These are phyloP conservation scores for Lachancea lanzarotensis DNA, from an alignment of 805 yeast genomes.

Conservation along the genomic window DNA sequence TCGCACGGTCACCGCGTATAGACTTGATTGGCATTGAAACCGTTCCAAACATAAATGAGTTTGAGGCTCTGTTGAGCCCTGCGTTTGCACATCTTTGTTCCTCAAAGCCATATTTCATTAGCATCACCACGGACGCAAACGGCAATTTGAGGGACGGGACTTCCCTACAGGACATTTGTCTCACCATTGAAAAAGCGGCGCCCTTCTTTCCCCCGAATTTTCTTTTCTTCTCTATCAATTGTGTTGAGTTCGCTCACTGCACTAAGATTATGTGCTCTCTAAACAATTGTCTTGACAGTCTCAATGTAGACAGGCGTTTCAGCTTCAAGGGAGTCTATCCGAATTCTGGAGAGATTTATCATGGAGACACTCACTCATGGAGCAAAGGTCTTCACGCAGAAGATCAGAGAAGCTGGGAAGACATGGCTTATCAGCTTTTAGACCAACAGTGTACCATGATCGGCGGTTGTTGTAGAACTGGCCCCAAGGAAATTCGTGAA, in stretches of 20 bases:
- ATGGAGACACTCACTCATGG: conserved; percentile 42
- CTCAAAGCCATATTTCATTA: conserved; percentile 35
- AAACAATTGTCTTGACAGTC: not conserved
- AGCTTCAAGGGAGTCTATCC: conserved; percentile 41
- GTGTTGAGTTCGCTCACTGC: conserved; percentile 2
- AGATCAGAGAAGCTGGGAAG: conserved; percentile 34
- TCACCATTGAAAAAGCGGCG: not conserved
- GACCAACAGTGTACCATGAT: conserved; percentile 40
- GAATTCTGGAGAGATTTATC: conserved; percentile 65
- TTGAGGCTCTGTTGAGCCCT: conserved; percentile 36
- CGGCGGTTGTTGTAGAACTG: conserved; percentile 69
- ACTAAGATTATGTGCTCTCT: not conserved
- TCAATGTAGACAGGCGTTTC: not conserved
- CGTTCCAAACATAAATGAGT: conserved; percentile 52
- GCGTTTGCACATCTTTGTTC: conserved; percentile 26
- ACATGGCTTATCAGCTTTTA: conserved; percentile 37
- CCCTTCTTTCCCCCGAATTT: not conserved
- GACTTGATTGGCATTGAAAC: conserved; percentile 65
- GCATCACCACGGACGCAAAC: conserved; percentile 33
- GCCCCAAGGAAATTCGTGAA: no score
- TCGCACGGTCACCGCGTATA: conserved; percentile 39
- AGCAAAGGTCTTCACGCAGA: conserved; percentile 18
- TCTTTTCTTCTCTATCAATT: conserved; percentile 4
- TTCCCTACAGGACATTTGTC: conserved; percentile 4
- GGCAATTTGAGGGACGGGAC: conserved; percentile 43